Evolutionary conservation across 163 green algal species (phyloP), one percentile per base, ranked within the genome.

Genomic region (Scenedesmus sp.): DNA sequence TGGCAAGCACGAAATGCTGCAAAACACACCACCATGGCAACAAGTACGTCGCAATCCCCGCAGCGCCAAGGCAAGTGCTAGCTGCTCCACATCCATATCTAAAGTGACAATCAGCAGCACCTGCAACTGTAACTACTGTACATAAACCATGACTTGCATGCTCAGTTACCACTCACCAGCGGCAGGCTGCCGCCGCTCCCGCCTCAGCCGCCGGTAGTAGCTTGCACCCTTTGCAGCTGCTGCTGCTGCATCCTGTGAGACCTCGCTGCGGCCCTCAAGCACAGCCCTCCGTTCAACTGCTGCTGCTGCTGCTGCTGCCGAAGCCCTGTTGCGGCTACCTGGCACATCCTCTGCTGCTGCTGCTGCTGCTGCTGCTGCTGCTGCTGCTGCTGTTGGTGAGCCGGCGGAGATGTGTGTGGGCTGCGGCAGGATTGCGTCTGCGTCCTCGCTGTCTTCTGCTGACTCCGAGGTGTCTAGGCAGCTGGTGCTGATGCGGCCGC

Each of bases 381-480:
- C 56, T 88, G 84, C 84, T 34, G n/a, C 57, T 88, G n/a, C 4
- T 76, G 34, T 2, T 9, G 59, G 70, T 2, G 70, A 13, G 23
- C 70, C 70, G 23, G 12, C 3, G 4, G 70, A 1, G 10, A 13
- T 79, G 70, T 79, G 70, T 23, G 20, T 52, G 2, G 70, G 70
- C 70, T 15, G 52, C 26, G 86, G 74, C 26, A 91, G 70, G 23
- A 91, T 15, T 20, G n/a, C 74, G 23, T 91, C 87, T 3, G 57
- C 87, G 10, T 91, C 87, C 10, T 87, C 87, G 18, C 59, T 83
- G 46, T 91, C 87, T 55, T 26, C 87, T 10, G 73, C 87, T 4
- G 87, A 91, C 76, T 86, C 73, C 18, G 73, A 73, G 10, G 87
- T 91, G 20, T 64, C 70, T 52, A 85, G 77, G 34, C 87, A 52